Percentiles rank a stretch among this genome's conserved stretches.
Conservation (phyloP, 2,329 filamentous ascomycete genomes). For the Nakataea oryzae region DNA sequence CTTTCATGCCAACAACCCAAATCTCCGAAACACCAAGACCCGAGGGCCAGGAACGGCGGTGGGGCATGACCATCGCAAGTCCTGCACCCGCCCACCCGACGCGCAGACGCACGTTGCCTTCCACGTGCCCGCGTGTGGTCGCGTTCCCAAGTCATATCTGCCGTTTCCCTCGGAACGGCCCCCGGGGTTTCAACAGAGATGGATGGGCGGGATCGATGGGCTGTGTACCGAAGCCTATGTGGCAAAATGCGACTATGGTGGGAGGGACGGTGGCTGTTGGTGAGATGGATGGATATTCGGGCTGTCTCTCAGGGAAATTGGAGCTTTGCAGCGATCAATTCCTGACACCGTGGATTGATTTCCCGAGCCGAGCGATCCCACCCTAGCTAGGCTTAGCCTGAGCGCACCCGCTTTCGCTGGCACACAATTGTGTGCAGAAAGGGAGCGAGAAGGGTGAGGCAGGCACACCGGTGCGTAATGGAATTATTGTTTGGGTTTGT, state of each 20-base stretch:
- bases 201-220: neutral
- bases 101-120: neutral
- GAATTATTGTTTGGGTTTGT: neutral
- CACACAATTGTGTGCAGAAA: neutral
- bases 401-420: neutral
- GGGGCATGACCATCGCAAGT: too few relatives aligned
- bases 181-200: neutral
- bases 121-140: neutral
- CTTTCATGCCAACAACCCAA: neutral
- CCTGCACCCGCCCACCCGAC: neutral
- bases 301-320: neutral
- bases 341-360: neutral
- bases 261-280: neutral
- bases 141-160: neutral
- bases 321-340: neutral
- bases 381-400: neutral
- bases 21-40: neutral
- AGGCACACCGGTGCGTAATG: neutral
- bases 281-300: neutral
- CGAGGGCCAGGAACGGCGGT: neutral
- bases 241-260: neutral
- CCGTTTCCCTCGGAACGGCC: neutral
- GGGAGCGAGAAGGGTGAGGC: neutral
- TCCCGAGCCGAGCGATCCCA: neutral
- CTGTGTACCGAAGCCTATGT: neutral